These are phyloP conservation scores for Talaromyces sp. DNA, from an alignment of 2,329 filamentous ascomycete genomes.

Conservation along the genomic window DNA sequence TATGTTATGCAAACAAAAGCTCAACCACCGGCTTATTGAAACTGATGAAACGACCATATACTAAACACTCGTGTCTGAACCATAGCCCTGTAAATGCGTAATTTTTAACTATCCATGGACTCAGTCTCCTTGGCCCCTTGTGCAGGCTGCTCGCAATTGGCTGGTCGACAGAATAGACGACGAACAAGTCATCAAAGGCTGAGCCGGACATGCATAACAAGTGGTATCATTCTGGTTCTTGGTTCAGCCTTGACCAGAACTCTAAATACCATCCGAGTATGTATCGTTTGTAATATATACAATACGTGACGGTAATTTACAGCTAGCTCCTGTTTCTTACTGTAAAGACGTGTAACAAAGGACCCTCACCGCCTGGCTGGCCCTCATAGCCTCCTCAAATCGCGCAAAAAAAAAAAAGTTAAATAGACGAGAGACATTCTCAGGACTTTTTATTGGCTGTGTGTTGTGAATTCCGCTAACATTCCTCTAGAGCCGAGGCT, in stretches of 20 bases:
- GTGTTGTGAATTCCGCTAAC: not conserved
- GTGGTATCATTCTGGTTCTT: not conserved
- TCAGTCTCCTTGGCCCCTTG: not conserved
- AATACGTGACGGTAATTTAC: not conserved
- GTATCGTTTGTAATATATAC: not conserved
- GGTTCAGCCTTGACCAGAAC: not conserved
- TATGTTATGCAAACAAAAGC: too few species aligned
- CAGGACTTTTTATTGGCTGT: too few species aligned
- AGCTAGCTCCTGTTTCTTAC: not conserved
- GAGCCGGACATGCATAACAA: not conserved
- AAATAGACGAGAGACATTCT: not conserved
- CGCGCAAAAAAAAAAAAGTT: not conserved
- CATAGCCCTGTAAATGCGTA: too few species aligned
- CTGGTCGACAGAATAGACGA: not conserved
- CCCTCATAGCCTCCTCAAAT: not conserved
- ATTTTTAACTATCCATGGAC: too few species aligned
- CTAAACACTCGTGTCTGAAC: too few species aligned
- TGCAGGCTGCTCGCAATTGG: too few species aligned
- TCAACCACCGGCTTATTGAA: too few species aligned
- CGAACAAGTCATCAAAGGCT: not conserved
- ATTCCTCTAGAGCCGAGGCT: not conserved
- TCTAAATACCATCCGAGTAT: not conserved
- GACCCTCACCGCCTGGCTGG: not conserved
- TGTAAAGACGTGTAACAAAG: not conserved
- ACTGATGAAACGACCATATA: too few species aligned